Conservation (phyloP, 768 basidiomycete species). For the Xerocomellus intermedius region DNA sequence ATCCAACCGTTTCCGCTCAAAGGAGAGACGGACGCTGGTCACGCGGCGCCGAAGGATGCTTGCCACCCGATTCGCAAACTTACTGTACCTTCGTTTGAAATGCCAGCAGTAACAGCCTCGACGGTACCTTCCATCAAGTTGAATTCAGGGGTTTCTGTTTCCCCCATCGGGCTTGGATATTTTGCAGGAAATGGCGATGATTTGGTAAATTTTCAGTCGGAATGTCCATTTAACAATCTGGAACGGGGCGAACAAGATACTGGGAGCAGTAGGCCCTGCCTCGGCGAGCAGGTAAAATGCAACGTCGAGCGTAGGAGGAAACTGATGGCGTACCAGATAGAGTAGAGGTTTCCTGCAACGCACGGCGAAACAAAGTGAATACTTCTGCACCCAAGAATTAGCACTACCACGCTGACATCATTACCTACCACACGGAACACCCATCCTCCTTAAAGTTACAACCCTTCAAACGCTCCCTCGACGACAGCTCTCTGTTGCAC, state of each 20-base stretch:
- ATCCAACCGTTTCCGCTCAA: no score
- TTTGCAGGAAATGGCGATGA: neutral
- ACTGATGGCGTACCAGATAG: no score
- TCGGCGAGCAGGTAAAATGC: no score
- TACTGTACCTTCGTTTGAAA: neutral
- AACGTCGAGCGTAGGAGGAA: no score
- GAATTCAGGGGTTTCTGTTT: neutral
- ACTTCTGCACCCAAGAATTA: neutral
- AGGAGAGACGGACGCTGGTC: neutral
- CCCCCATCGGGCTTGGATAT: neutral
- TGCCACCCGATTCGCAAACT: neutral
- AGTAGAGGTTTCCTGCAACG: no score
- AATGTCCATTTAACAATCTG: no score
- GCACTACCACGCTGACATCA: neutral
- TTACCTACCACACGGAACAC: neutral
- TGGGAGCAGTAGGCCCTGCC: no score
- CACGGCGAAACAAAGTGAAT: neutral
- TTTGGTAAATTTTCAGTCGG: no score
- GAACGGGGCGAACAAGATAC: no score
- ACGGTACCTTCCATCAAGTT: neutral
- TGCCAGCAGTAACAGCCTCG: neutral
- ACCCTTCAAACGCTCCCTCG: slow-evolving; percentile 52
- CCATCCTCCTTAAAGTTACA: slow-evolving; percentile 34
- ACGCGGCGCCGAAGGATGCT: no score
- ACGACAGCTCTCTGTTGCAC: slow-evolving; percentile 63